Evolutionary conservation across 106 monocot genomes (phyloP).

Genomic region (Dendrobium officinale): DNA sequence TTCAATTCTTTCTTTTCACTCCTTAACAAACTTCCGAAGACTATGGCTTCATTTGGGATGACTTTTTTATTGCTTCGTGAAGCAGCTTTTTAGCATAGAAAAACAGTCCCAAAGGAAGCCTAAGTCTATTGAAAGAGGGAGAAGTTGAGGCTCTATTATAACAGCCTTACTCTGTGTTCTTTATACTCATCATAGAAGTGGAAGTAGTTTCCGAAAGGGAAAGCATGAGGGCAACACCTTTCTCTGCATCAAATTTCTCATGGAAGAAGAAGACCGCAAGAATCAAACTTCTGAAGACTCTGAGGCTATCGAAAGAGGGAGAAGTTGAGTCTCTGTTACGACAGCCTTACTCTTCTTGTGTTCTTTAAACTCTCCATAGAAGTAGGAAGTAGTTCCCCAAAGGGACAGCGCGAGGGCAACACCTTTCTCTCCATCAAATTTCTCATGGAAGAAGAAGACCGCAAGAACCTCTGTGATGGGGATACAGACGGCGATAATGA

Average conservation of each 20-base stretch:
- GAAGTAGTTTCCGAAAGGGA: slow-evolving; percentile 46
- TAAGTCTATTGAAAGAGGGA: not conserved
- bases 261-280: slow-evolving; percentile 37
- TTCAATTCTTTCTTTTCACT: too few relatives aligned
- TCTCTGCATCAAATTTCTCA: slow-evolving; percentile 32
- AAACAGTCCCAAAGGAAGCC: not conserved
- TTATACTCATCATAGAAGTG: slow-evolving; percentile 45
- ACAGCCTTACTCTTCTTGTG: too few relatives aligned
- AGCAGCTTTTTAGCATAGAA: too few relatives aligned
- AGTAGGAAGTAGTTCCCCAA: slow-evolving; percentile 28
- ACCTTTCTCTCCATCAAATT: slow-evolving; percentile 36
- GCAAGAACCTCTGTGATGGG: slow-evolving; percentile 48
- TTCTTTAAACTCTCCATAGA: slow-evolving; percentile 35
- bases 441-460: slow-evolving; percentile 39
- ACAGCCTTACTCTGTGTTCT: not conserved
- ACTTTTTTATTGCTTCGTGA: too few relatives aligned
- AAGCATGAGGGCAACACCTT: slow-evolving; percentile 45
- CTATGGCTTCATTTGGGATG: too few relatives aligned
- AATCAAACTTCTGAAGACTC: not conserved
- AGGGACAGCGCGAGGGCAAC: slow-evolving; percentile 17
- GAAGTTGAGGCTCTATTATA: not conserved
- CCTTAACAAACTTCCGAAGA: too few relatives aligned
- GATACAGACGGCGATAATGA: slow-evolving; percentile 28
- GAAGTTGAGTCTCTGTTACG: not conserved
- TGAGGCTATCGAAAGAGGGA: not conserved